phyloP scores from a whole-genome alignment of 1,284 basidiomycete genomes.

The Testicularia cyperi region DNA sequence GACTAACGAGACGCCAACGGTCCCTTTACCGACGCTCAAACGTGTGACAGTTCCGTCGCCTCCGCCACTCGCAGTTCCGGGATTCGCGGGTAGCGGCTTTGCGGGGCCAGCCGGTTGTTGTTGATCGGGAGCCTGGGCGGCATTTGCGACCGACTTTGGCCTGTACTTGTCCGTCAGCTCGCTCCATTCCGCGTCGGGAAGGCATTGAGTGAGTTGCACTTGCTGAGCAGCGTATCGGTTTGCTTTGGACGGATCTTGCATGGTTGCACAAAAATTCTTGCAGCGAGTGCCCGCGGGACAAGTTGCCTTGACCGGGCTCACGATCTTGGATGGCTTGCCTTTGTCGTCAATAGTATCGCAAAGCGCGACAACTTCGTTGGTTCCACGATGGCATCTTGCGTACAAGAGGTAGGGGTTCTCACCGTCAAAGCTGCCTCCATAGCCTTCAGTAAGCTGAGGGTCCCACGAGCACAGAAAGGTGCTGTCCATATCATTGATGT shows the following conservation, averaged over 20 bases:
- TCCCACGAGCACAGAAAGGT: slow-evolving; percentile 19
- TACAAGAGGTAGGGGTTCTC: slow-evolving; percentile 18
- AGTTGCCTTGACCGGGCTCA: slow-evolving; percentile 10
- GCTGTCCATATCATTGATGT: slow-evolving; percentile 6
- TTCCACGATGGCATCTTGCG: slow-evolving; percentile 13
- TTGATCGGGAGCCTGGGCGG: no score
- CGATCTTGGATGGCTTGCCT: slow-evolving; percentile 3
- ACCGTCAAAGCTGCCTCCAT: slow-evolving; percentile 11
- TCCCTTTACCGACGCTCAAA: no score
- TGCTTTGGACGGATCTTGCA: slow-evolving; percentile 5
- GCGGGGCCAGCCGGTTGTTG: no score
- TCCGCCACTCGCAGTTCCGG: no score
- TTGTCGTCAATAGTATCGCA: slow-evolving; percentile 8
- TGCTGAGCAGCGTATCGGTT: slow-evolving; percentile 14
- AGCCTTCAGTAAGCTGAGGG: slow-evolving; percentile 13
- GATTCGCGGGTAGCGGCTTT: no score
- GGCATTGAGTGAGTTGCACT: slow-evolving; percentile 20
- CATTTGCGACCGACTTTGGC: no score
- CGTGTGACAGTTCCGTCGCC: no score
- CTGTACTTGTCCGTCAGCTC: slow-evolving; percentile 13
- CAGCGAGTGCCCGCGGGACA: slow-evolving; percentile 15
- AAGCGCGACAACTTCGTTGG: slow-evolving; percentile 8
- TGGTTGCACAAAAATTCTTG: slow-evolving; percentile 25
- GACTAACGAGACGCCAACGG: no score
- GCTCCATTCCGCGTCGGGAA: slow-evolving; percentile 2